Evolutionary conservation across 495 filamentous ascomycete species (phyloP), one percentile per base, ranked within the genome.

Genomic region (Xylaria acuta): DNA sequence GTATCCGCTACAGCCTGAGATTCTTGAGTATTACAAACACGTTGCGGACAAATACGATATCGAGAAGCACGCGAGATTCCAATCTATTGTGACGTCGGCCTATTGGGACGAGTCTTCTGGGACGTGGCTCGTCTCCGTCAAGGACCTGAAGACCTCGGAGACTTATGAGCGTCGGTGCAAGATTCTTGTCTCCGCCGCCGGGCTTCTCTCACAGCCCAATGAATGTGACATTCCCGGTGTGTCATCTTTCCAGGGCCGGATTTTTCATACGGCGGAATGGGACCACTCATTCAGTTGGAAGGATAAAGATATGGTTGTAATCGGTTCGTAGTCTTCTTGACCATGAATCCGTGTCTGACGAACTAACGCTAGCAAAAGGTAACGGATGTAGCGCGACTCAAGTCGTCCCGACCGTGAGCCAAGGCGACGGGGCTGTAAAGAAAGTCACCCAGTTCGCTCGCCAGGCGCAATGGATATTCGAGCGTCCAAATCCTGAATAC

Each of bases 401-500:
- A 60, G 80, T 84, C 34, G 79, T 86, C 16, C 85, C 85, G 20
- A 72, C 70, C 9, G 69, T 86, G 1, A 74, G 79, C 12, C 72
- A 82, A n/a, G 54, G 73, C 11, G 74, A 78, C 30, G 76, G 74
- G 32, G 56, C 70, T 34, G 87, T 84, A 40, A 89, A 86, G 75
- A 90, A 87, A 11, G 84, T 91, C 6, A 89, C 87, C 1, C 90
- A 92, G 62, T 64, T 92, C 36, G 90, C 91, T 86, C 77, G 90
- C 11, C 87, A 86, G 32, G 88, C 90, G 25, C 90, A 89, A 8
- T 92, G 90, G 90, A 84, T 91, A 0, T 80, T 82, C 2, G 84
- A 86, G 11, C 74, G 77, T 40, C 63, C 74, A 38, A 63, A 73
- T n/a, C 80, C 82, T 22, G 41, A 69, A 9, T 54, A 73, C n/a